Conservation (phyloP, 1,284 basidiomycete species). For the Leccinum griseonigrum region DNA sequence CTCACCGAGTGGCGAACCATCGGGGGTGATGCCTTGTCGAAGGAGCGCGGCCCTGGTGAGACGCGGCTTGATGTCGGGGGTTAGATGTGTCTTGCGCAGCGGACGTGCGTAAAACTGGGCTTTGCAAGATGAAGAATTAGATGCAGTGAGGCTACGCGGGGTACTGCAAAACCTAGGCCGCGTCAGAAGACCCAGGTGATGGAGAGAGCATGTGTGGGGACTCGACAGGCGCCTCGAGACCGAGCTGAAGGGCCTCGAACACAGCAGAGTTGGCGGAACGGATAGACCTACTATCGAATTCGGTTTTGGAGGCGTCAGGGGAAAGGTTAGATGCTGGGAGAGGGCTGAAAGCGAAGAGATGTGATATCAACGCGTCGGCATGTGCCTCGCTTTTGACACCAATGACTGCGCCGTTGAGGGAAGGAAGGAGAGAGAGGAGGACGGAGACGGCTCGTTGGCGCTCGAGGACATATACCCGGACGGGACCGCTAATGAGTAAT, state of each 20-base stretch:
- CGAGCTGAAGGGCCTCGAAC: constrained; percentile 43
- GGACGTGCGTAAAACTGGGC: constrained; percentile 67
- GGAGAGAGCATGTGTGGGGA: constrained; percentile 44
- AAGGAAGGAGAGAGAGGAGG: constrained; percentile 70
- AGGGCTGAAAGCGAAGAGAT: constrained; percentile 75
- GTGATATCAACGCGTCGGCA: constrained; percentile 72
- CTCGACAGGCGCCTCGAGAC: constrained; percentile 39
- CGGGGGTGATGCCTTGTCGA: constrained; percentile 51
- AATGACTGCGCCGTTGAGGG: constrained; percentile 70
- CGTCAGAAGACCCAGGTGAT: constrained; percentile 36
- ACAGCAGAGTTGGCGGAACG: constrained; percentile 47
- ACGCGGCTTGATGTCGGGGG: constrained; percentile 74
- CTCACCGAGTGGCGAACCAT: constrained; percentile 28
- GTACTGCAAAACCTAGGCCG: constrained; percentile 18
- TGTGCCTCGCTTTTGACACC: constrained; percentile 59
- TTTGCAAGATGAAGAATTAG: constrained; percentile 40
- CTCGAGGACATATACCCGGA: constrained; percentile 85
- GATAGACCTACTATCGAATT: constrained; percentile 40
- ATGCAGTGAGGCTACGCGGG: constrained; percentile 18
- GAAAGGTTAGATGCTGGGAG: constrained; percentile 68
- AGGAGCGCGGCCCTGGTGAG: constrained; percentile 76
- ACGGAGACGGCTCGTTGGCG: constrained; percentile 74
- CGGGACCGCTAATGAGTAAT: constrained; percentile 56
- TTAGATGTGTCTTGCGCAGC: constrained; percentile 56
- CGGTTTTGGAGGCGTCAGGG: constrained; percentile 35